Base-by-base conservation (phyloP, 1,284 basidiomycete species). In the Ceratobasidium sp. region DNA sequence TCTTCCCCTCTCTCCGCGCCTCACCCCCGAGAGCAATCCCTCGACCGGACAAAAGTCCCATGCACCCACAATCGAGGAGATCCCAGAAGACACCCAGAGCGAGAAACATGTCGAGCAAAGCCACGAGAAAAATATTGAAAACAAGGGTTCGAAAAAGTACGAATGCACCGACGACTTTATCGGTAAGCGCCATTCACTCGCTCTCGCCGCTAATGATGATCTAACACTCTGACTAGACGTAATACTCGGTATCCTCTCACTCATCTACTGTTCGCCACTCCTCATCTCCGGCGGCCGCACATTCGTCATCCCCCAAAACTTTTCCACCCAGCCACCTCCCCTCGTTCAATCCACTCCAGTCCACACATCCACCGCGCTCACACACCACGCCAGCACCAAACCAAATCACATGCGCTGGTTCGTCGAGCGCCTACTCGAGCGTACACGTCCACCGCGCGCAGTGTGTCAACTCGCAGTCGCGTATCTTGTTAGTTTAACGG, bases 381-480 rank as follows among this genome's bases (percentile, higher is more conserved):
- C 70, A 10, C 23, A 64, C 30, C 69, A 46, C 57, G 35, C 57
- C 57, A 60, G 14, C 16, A 7, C 35, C 44, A 74, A 74, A 33
- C 70, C 70, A 10, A 74, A 74, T 46, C 70, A 74, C 30, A 74
- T 74, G 70, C 57, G 70, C 16, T 74, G 70, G 70, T 74, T 74
- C 41, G 59, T 74, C 41, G 70, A 74, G 30, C 70, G 70, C n/a
- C 33, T 74, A 14, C 70, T 74, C 54, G 70, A 74, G 27, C 70
- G 70, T 30, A 74, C 70, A 20, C 70, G 70, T 18, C 70, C 70
- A 14, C 70, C 70, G 23, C 70, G 70, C 57, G 70, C 70, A 44
- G 70, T 74, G 3, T 74, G 70, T 30, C 70, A 74, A n/a, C 59
- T 74, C 38, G 70, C 70, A n/a, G 70, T 74, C 8, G 70, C 70